Evolutionary conservation across 1,284 basidiomycete species (phyloP).

Genomic region (Singerocomus inundabilis): DNA sequence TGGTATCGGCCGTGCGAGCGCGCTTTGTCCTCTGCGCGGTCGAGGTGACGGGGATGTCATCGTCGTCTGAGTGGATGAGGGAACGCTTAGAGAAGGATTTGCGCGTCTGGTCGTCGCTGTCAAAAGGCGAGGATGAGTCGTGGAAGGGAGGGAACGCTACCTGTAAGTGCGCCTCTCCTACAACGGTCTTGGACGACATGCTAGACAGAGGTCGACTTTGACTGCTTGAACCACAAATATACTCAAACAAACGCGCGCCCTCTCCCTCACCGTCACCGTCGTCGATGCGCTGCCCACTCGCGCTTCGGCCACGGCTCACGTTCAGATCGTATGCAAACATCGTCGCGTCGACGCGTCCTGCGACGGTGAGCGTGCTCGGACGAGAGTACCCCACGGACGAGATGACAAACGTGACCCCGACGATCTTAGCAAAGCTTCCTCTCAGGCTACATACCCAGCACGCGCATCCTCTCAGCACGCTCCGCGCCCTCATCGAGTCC

Average conservation of each 20-base stretch:
- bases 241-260: constrained; percentile 26
- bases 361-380: constrained; percentile 46
- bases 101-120: constrained; percentile 18
- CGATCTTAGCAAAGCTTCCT: constrained; percentile 77
- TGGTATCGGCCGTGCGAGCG: constrained; percentile 25
- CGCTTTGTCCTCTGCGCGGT: constrained; percentile 25
- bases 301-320: constrained; percentile 6
- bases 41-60: not conserved
- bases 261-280: not conserved
- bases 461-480: constrained; percentile 83
- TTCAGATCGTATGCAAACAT: constrained; percentile 17
- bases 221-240: constrained; percentile 8
- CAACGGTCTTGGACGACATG: constrained; percentile 22
- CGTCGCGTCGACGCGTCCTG: constrained; percentile 30
- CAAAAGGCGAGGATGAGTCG: constrained; percentile 5
- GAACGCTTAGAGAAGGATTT: constrained; percentile 26
- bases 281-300: constrained; percentile 18
- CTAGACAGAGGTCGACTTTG: constrained; percentile 1
- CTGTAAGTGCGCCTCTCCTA: constrained; percentile 16
- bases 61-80: constrained; percentile 30
- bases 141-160: constrained; percentile 13
- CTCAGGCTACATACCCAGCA: constrained; percentile 74
- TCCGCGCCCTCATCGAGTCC: constrained; percentile 82
- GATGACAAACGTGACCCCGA: constrained; percentile 82
- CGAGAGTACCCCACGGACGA: constrained; percentile 68